Evolutionary conservation across 257 asterid genomes (phyloP).

Genomic region (Ophiorrhiza pumila): DNA sequence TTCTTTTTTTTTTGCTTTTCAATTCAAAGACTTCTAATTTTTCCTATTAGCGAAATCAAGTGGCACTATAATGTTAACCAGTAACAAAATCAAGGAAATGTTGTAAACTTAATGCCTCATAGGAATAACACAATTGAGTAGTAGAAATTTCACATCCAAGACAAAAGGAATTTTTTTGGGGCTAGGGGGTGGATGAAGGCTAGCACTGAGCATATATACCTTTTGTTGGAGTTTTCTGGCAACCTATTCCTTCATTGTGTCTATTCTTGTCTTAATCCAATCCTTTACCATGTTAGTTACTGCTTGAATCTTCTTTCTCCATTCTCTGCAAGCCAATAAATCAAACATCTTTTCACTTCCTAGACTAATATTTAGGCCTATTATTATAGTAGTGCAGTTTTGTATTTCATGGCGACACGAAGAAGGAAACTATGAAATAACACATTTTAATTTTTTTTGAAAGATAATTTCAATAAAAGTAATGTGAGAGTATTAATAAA

Average conservation of each 20-base stretch:
- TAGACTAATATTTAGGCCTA: background rate
- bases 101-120: background rate
- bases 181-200: no score
- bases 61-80: background rate
- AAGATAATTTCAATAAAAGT: constrained; percentile 55
- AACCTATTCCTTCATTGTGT: constrained; percentile 83
- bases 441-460: no score
- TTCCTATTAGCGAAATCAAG: background rate
- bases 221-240: constrained; percentile 96
- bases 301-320: constrained; percentile 96
- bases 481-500: no score
- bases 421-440: background rate
- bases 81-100: background rate
- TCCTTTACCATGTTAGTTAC: constrained; percentile 82
- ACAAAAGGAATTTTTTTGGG: no score
- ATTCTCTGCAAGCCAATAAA: constrained; percentile 53
- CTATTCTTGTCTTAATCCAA: constrained; percentile 91
- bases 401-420: no score
- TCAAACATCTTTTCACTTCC: background rate
- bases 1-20: background rate
- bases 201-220: no score
- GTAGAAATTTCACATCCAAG: constrained; percentile 4
- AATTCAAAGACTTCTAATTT: background rate
- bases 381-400: no score
- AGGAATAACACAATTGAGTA: background rate